Conservation (phyloP, 768 basidiomycete genomes). For the Calocera cornea region DNA sequence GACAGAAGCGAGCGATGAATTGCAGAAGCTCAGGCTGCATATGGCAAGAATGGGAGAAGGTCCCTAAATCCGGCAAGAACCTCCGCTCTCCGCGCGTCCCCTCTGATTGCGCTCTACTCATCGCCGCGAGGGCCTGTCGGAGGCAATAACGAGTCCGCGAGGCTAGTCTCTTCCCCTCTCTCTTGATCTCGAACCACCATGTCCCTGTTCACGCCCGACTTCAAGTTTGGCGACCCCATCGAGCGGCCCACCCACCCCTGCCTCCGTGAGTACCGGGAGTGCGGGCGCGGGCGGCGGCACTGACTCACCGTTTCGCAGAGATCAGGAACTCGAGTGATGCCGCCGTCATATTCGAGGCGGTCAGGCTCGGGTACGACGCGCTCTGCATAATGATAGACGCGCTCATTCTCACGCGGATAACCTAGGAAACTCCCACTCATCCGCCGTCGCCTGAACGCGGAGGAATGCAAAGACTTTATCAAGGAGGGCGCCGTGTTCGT, state of each 20-base stretch:
- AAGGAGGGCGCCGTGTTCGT: conserved; percentile 66
- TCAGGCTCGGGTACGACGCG: conserved; percentile 31
- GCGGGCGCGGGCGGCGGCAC: background rate
- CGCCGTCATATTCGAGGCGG: conserved; percentile 61
- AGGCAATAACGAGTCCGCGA: conserved; percentile 4
- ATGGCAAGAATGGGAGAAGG: background rate
- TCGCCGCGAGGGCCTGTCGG: background rate
- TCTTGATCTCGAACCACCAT: background rate
- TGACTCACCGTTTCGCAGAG: conserved; percentile 31
- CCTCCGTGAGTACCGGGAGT: background rate
- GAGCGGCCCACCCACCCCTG: background rate
- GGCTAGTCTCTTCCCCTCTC: background rate
- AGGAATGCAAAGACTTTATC: conserved; percentile 50
- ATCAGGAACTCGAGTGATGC: conserved; percentile 70
- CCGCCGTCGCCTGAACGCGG: conserved; percentile 52
- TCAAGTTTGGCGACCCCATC: background rate
- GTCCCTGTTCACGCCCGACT: background rate
- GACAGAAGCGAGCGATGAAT: background rate
- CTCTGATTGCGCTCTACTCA: background rate
- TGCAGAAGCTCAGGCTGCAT: background rate
- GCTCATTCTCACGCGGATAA: background rate
- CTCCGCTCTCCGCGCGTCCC: background rate
- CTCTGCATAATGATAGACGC: background rate
- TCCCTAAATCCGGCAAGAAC: background rate
- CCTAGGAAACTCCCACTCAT: conserved; percentile 51